These are phyloP conservation scores for Blastosporella zonata DNA, from an alignment of 1,284 basidiomycete species.

Conservation along the genomic window DNA sequence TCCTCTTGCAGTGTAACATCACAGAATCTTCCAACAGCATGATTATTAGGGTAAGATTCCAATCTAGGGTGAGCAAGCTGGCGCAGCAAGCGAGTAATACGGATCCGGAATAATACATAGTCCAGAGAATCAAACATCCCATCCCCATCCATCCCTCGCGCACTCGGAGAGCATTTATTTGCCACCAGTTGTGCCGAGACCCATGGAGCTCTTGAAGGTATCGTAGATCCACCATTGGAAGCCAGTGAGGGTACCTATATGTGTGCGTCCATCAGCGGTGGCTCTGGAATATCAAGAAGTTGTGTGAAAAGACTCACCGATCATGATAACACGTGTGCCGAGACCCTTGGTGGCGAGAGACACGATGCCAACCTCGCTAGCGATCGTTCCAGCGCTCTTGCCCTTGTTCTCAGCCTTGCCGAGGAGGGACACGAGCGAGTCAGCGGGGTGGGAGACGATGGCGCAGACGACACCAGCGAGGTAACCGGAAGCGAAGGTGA, in stretches of 20 bases:
- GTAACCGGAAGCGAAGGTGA: constrained; percentile 81
- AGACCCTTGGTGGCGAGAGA: constrained; percentile 76
- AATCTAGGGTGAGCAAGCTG: constrained; percentile 16
- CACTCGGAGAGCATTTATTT: constrained; percentile 47
- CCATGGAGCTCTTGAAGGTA: constrained; percentile 75
- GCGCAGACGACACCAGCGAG: constrained; percentile 81
- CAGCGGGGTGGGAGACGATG: constrained; percentile 80
- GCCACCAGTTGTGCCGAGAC: constrained; percentile 80
- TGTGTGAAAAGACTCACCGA: constrained; percentile 37
- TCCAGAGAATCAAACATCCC: constrained; percentile 6
- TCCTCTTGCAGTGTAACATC: neutral
- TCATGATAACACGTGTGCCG: constrained; percentile 79
- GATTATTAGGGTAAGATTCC: constrained; percentile 20
- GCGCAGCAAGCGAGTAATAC: constrained; percentile 10
- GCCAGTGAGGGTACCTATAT: constrained; percentile 63
- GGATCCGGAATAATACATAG: neutral
- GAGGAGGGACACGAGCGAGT: constrained; percentile 76
- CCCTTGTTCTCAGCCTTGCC: constrained; percentile 76
- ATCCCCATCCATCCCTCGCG: constrained; percentile 1
- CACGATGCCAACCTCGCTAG: constrained; percentile 60
- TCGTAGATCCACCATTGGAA: constrained; percentile 94
- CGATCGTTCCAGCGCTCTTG: constrained; percentile 66
- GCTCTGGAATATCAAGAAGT: neutral
- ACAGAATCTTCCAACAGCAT: constrained; percentile 1
- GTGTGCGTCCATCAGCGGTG: neutral